These are phyloP conservation scores for Byssothecium circinans DNA, from an alignment of 2,329 filamentous ascomycete genomes.

Conservation along the genomic window DNA sequence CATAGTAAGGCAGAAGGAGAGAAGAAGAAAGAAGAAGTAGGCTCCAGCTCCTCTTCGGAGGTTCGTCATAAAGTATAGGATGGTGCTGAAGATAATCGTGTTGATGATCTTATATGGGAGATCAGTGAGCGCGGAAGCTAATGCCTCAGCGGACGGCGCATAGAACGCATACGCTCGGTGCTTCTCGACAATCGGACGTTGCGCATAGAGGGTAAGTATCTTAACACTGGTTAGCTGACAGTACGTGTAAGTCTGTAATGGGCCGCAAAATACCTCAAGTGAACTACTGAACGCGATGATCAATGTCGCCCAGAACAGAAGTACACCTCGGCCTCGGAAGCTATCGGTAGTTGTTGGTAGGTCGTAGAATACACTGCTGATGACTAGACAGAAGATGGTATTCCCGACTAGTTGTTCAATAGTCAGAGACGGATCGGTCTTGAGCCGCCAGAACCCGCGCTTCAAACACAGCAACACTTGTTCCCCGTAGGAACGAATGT, in stretches of 20 bases:
- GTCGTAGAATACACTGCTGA: conserved; percentile 81
- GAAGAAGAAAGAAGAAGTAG: conserved; percentile 84
- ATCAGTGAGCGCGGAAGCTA: conserved; percentile 82
- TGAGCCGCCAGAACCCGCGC: conserved; percentile 76
- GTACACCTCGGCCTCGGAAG: conserved; percentile 76
- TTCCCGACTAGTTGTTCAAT: conserved; percentile 71
- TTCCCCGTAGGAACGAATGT: conserved; percentile 74
- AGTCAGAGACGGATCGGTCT: conserved; percentile 74
- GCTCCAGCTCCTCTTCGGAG: conserved; percentile 71
- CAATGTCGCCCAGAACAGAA: conserved; percentile 67
- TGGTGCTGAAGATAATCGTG: conserved; percentile 73
- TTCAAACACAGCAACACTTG: conserved; percentile 79
- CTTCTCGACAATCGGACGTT: conserved; percentile 90
- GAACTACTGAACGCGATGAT: no score
- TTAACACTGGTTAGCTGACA: conserved; percentile 70
- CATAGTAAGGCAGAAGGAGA: conserved; percentile 72
- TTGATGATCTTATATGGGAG: conserved; percentile 79
- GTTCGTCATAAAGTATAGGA: conserved; percentile 85
- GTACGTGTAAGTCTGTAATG: no score
- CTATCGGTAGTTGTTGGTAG: conserved; percentile 65
- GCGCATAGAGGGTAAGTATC: conserved; percentile 82
- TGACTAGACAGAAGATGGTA: conserved; percentile 72
- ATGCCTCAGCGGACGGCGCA: conserved; percentile 85
- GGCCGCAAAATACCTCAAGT: no score
- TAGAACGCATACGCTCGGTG: conserved; percentile 85